A percentile compares a stretch with the other conserved stretches of the same genome.
phyloP scores from a whole-genome alignment of 768 basidiomycete genomes.

The Tephrocybe sp. region DNA sequence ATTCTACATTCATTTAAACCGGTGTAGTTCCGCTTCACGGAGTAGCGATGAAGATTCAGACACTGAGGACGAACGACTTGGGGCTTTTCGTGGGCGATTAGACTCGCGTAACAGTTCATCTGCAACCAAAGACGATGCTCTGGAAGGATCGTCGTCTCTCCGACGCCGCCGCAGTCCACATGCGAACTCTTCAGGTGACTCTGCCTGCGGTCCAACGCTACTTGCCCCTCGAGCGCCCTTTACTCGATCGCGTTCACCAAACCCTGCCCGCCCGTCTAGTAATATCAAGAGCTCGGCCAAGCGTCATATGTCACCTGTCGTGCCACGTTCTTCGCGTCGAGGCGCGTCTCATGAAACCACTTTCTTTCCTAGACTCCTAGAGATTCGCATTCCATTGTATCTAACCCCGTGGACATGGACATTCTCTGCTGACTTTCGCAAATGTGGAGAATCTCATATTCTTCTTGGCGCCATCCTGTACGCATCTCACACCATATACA shows the following conservation, averaged over 20 bases:
- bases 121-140: slow-evolving; percentile 22
- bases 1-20: neutral
- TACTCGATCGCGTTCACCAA: slow-evolving; percentile 74
- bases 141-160: slow-evolving; percentile 25
- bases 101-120: slow-evolving; percentile 28
- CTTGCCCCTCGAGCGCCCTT: slow-evolving; percentile 45
- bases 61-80: slow-evolving; percentile 48
- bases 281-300: slow-evolving; percentile 31
- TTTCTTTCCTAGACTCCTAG: slow-evolving; percentile 48
- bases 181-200: slow-evolving; percentile 38
- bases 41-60: slow-evolving; percentile 55
- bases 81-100: slow-evolving; percentile 42
- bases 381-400: slow-evolving; percentile 43
- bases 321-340: slow-evolving; percentile 42
- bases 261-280: slow-evolving; percentile 31
- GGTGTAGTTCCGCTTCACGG: slow-evolving; percentile 48
- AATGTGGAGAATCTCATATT: slow-evolving; percentile 60
- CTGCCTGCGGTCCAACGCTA: slow-evolving; percentile 29
- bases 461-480: slow-evolving; percentile 62
- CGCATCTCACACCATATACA: slow-evolving; percentile 48
- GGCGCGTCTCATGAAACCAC: slow-evolving; percentile 22
- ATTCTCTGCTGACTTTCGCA: slow-evolving; percentile 60
- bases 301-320: slow-evolving; percentile 38
- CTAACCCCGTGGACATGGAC: slow-evolving; percentile 37
- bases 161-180: slow-evolving; percentile 30